Base-by-base conservation (phyloP, 148 eudicot genomes). In the Oxyria digyna region DNA sequence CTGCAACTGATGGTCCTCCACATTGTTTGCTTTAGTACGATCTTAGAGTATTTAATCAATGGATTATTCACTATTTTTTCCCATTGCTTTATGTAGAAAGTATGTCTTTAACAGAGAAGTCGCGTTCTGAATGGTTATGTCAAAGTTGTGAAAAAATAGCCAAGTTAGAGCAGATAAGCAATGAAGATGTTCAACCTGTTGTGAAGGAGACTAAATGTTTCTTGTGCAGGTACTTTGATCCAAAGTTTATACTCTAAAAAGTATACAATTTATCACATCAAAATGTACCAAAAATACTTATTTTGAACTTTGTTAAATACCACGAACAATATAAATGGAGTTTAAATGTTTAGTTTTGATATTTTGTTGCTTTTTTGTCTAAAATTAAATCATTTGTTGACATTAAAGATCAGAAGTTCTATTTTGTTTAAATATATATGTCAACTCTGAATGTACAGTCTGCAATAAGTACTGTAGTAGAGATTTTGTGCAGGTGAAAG, bases 161-260 rank as follows among this genome's bases (percentile, higher is more conserved):
- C 13, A 7, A 38, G 43, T 0, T 18, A 33, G 37, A 33, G 14
- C 4, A 17, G 17, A 63, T 10, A 12, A 33, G 67, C 67, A 63
- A 63, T 15, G n/a, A 33, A 7, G 23, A n/a, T 35, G 38, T 13
- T 63, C 21, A 35, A 32, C 15, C 6, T 5, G 45, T n/a, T n/a
- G n/a, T n/a, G n/a, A n/a, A 20, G 7, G 10, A 33, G 2, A 66
- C 69, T n/a, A 8, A 7, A 35, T 66, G 69, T 20, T 35, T 3
- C 26, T 38, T 66, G 42, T 66, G 69, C 69, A 35, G 69, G 69
- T 66, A 38, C 24, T 37, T 23, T 66, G 2, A 10, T 32, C 43
- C 43, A 7, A 41, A 41, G 1, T 41, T 41, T 41, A 41, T 2
- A 1, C 11, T 41, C 0, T 2, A 9, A 41, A 41, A 8, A 7